Evolutionary conservation across 495 filamentous ascomycete species (phyloP), one percentile per base, ranked within the genome.

Genomic region (Penicillium angulare): DNA sequence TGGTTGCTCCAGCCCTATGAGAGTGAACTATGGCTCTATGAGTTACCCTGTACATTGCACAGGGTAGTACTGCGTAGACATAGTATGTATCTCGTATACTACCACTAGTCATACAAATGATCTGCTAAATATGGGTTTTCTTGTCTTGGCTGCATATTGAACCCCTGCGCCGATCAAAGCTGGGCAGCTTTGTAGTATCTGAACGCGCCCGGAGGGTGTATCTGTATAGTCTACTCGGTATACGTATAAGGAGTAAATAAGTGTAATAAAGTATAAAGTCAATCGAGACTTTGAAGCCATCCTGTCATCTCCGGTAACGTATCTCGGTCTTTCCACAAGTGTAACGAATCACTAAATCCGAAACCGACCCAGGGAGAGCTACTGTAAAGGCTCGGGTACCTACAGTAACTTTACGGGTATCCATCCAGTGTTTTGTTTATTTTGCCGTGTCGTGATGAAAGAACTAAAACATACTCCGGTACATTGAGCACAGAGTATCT

Each of bases 151-250:
- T 46, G 44, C 49, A 49, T 56, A 22, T 22, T n/a, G n/a, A 50
- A 57, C 33, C 58, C 58, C 47, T 57, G 54, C 40, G 58, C 23
- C 50, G 58, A 61, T 61, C 58, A 26, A 21, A 15, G 17, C n/a
- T 22, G 39, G 21, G 10, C 3, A 26, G n/a, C 7, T 26, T n/a
- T 13, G 15, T 22, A 15, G 34, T 35, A 15, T 42, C 16, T 20
- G 24, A 22, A 12, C 41, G n/a, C n/a, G n/a, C n/a, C n/a, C n/a
- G n/a, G n/a, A n/a, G n/a, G n/a, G n/a, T n/a, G n/a, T n/a, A n/a
- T n/a, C n/a, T n/a, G n/a, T n/a, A n/a, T n/a, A n/a, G n/a, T n/a
- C n/a, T n/a, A n/a, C n/a, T n/a, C n/a, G n/a, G n/a, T n/a, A n/a
- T n/a, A n/a, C n/a, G n/a, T n/a, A n/a, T n/a, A n/a, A n/a, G n/a